Evolutionary conservation across 2,329 filamentous ascomycete species (phyloP).

Genomic region (Colletotrichum sp.): DNA sequence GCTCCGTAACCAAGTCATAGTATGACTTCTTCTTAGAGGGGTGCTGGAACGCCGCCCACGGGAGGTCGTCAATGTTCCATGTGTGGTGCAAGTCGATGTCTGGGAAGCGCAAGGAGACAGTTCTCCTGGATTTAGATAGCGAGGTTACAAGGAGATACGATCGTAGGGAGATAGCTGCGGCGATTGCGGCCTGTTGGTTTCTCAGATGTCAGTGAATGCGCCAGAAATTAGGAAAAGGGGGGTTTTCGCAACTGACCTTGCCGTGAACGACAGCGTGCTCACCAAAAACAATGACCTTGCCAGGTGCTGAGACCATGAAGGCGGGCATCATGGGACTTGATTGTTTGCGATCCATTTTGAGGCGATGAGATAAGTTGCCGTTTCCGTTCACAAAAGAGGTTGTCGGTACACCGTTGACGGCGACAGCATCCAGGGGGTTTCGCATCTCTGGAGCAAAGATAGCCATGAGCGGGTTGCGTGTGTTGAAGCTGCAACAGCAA

Average conservation of each 20-base stretch:
- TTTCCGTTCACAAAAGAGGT: constrained; percentile 38
- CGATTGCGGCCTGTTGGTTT: constrained; percentile 76
- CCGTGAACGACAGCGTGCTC: constrained; percentile 98
- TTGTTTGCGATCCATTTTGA: constrained; percentile 56
- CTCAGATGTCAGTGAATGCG: not conserved
- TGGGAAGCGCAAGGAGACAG: constrained; percentile 85
- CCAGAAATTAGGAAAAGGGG: not conserved
- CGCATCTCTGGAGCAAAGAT: constrained; percentile 33
- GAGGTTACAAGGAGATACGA: constrained; percentile 97
- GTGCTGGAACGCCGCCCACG: constrained; percentile 82
- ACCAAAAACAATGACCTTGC: constrained; percentile 97
- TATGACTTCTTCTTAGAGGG: constrained; percentile 92
- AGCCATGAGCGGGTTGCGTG: constrained; percentile 27
- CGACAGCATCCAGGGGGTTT: constrained; percentile 28
- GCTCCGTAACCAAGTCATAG: constrained; percentile 83
- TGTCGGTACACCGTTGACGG: constrained; percentile 25
- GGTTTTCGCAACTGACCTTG: constrained; percentile 63
- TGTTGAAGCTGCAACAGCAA: not conserved
- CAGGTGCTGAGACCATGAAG: constrained; percentile 98
- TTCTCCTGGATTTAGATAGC: constrained; percentile 89
- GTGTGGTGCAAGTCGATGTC: constrained; percentile 90
- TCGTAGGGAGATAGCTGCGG: constrained; percentile 90
- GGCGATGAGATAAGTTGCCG: constrained; percentile 36
- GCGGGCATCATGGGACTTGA: constrained; percentile 77
- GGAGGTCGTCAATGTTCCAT: constrained; percentile 92